Evolutionary conservation across 768 basidiomycete genomes (phyloP), one percentile per base, ranked within the genome.

Genomic region (Macrocybe gigantea): DNA sequence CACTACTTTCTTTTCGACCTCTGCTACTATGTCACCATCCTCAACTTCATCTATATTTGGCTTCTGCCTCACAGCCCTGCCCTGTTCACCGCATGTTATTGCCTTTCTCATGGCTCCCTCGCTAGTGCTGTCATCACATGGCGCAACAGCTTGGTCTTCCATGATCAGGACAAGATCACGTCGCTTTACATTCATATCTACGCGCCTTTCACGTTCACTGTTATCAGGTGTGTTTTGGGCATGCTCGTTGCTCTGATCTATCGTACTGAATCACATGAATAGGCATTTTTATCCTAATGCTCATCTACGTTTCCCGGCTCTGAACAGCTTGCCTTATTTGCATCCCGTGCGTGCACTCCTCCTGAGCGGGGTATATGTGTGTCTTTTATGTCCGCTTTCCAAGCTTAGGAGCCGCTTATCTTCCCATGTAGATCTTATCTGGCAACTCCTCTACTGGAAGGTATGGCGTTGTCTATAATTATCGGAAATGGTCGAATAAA

Each of bases 101-200:
- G 90, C 54, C 77, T 98, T 22, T 88, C 92, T 0, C 85, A 96
- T 61, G 96, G 93, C 0, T 80, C 88, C 0, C 77, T 96, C 32
- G 94, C 91, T 0, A 91, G 88, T 44, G 94, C 95, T 0, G 93
- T 98, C 42, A 90, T 97, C 56, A 97, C 95, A 7, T 99, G 96
- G 96, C 78, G 96, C 51, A 99, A 99, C 60, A 94, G 91, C 54
- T 81, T 99, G 15, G 96, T 99, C 2, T 99, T 99, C 70, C 96
- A 99, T 59, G 93, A 95, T 59, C 77, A 82, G 47, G 96, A 99
- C 64, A 98, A 98, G 66, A 89, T 97, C 60, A 97, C 90, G 12
- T 92, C 88, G 7, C 70, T 99, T 22, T 98, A 94, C 69, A 80
- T 99, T 32, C 96, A 99, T 61, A 85, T 98, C 48, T 97, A 96